Evolutionary conservation across 352 stramenopile genomes (phyloP).

Genomic region (Phytophthora quininea): DNA sequence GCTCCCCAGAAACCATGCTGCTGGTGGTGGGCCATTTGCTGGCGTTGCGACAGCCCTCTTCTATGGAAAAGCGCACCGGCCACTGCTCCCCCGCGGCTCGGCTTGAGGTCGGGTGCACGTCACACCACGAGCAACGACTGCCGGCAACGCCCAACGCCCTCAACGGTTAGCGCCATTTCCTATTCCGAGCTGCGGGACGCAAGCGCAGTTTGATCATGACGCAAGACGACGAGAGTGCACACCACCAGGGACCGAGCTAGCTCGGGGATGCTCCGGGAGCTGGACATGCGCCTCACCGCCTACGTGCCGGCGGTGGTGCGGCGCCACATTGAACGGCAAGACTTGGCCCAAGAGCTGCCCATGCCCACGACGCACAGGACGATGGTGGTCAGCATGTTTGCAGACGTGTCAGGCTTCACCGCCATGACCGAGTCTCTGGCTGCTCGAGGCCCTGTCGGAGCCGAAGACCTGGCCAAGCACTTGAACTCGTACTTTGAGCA

Average conservation of each 20-base stretch:
- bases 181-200: slow-evolving; percentile 29
- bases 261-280: slow-evolving; percentile 63
- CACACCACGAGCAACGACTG: slow-evolving; percentile 19
- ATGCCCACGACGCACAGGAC: slow-evolving; percentile 79
- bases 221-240: not conserved
- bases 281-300: slow-evolving; percentile 82
- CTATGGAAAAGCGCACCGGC: slow-evolving; percentile 33
- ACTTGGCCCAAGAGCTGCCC: slow-evolving; percentile 36
- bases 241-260: slow-evolving; percentile 32
- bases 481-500: slow-evolving; percentile 95
- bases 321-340: slow-evolving; percentile 71
- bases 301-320: slow-evolving; percentile 86
- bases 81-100: slow-evolving; percentile 7
- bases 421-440: slow-evolving; percentile 92
- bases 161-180: slow-evolving; percentile 40
- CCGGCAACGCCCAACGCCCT: not conserved
- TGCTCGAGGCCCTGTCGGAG: slow-evolving; percentile 79
- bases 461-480: slow-evolving; percentile 90
- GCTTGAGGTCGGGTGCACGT: slow-evolving; percentile 30
- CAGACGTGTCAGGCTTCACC: slow-evolving; percentile 95
- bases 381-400: slow-evolving; percentile 92
- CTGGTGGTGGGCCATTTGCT: not conserved
- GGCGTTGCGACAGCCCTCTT: slow-evolving; percentile 15
- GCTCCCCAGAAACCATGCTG: not conserved
- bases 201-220: not conserved